These are phyloP conservation scores for Scopulariopsis brevicaulis DNA, from an alignment of 2,329 filamentous ascomycete genomes.

Conservation along the genomic window DNA sequence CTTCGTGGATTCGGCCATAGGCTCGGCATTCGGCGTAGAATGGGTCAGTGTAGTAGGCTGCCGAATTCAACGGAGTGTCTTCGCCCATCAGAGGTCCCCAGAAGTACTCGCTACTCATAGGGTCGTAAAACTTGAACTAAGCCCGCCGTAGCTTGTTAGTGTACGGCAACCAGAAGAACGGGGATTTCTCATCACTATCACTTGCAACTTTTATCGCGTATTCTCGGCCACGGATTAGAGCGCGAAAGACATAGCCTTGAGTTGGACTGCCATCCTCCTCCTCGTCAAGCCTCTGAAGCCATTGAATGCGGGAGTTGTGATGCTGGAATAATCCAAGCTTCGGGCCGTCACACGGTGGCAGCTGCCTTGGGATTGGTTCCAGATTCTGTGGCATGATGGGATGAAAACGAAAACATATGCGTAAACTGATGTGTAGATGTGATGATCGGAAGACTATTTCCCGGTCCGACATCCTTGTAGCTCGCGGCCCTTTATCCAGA, in stretches of 20 bases:
- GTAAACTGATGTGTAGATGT: not conserved
- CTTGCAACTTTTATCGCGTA: conserved; percentile 13
- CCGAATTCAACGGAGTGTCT: conserved; percentile 6
- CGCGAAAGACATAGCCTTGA: conserved; percentile 11
- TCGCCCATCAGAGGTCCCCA: conserved; percentile 9
- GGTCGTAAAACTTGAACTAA: conserved; percentile 12
- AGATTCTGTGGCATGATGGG: not conserved
- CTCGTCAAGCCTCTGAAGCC: conserved; percentile 9
- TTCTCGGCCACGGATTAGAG: conserved; percentile 5
- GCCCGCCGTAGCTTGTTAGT: not conserved
- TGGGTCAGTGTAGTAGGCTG: conserved; percentile 12
- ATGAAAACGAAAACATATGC: not conserved
- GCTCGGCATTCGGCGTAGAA: conserved; percentile 13
- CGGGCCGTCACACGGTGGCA: conserved; percentile 10
- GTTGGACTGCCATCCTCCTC: conserved; percentile 2
- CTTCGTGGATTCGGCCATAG: conserved; percentile 9
- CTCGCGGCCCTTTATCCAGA: not conserved
- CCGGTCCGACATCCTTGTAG: not conserved
- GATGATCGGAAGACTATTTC: not conserved
- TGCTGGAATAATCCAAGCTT: conserved; percentile 8
- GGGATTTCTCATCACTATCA: not conserved
- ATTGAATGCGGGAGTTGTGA: conserved; percentile 9
- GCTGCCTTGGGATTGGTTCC: not conserved
- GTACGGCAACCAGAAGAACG: not conserved
- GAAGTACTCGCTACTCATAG: conserved; percentile 7